Conservation (phyloP, 495 filamentous ascomycete genomes). For the Neurospora tetraspora region DNA sequence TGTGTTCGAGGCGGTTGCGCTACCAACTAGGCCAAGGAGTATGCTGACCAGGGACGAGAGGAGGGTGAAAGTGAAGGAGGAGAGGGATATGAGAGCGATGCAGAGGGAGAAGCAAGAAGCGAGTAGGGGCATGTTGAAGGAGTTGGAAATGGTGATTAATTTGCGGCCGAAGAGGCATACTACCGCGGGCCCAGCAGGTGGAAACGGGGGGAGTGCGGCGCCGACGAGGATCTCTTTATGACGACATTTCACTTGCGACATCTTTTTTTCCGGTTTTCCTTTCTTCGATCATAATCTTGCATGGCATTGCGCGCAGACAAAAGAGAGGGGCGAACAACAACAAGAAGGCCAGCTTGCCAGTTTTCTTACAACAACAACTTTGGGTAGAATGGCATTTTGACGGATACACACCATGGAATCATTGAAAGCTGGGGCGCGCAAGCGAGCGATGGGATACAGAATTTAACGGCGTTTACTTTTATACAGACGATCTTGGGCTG, state of each 20-base stretch:
- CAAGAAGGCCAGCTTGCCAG: neutral
- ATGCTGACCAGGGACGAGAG: constrained; percentile 79
- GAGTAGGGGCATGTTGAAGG: constrained; percentile 78
- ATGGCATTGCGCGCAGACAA: neutral
- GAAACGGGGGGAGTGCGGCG: constrained; percentile 4
- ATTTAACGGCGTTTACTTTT: neutral
- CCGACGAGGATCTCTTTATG: constrained; percentile 23
- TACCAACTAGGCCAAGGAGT: constrained; percentile 59
- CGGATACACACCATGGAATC: neutral
- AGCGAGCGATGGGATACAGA: neutral
- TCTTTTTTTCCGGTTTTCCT: neutral
- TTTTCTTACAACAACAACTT: neutral
- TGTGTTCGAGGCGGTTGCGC: constrained; percentile 80
- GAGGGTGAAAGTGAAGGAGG: constrained; percentile 79
- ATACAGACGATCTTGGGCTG: neutral
- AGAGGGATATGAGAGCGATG: constrained; percentile 59
- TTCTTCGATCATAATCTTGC: neutral
- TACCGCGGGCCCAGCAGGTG: neutral
- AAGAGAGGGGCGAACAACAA: neutral
- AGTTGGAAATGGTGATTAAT: constrained; percentile 81
- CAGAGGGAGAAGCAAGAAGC: constrained; percentile 64
- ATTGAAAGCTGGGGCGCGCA: neutral
- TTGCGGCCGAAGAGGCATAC: constrained; percentile 46
- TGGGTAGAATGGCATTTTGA: neutral
- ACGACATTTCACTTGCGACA: constrained; percentile 11